These are phyloP conservation scores for Mycena vulgaris DNA, from an alignment of 768 basidiomycete genomes.

Conservation along the genomic window DNA sequence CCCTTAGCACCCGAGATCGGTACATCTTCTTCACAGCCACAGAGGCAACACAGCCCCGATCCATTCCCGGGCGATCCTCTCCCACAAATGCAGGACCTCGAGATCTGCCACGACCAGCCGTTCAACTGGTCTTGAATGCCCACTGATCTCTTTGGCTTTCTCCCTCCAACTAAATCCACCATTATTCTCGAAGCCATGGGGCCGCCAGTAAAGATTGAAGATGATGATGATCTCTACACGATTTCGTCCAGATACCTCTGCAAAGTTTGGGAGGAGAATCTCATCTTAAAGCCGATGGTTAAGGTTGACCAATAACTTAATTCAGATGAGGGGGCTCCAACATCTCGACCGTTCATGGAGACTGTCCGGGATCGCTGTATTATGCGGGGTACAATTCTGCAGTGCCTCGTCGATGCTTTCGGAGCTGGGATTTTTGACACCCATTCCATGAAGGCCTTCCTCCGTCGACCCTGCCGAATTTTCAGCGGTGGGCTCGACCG, in stretches of 20 bases:
- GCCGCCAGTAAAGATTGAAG: neutral
- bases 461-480: neutral
- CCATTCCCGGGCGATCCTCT: neutral
- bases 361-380: constrained; percentile 6
- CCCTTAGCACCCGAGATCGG: no score
- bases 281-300: constrained; percentile 13
- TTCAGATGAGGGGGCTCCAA: neutral
- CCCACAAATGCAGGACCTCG: neutral
- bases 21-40: no score
- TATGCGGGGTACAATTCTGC: constrained; percentile 8
- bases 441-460: neutral
- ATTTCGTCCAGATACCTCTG: neutral
- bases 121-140: neutral
- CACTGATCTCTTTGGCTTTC: neutral
- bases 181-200: neutral
- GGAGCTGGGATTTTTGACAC: constrained; percentile 15
- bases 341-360: neutral
- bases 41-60: no score
- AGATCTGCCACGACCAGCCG: no score
- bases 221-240: neutral
- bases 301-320: constrained; percentile 2
- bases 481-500: neutral
- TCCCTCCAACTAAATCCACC: neutral
- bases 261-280: constrained; percentile 24
- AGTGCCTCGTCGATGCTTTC: constrained; percentile 2